phyloP scores from a whole-genome alignment of 164 flowering plant species.

The Aristolochia californica region DNA sequence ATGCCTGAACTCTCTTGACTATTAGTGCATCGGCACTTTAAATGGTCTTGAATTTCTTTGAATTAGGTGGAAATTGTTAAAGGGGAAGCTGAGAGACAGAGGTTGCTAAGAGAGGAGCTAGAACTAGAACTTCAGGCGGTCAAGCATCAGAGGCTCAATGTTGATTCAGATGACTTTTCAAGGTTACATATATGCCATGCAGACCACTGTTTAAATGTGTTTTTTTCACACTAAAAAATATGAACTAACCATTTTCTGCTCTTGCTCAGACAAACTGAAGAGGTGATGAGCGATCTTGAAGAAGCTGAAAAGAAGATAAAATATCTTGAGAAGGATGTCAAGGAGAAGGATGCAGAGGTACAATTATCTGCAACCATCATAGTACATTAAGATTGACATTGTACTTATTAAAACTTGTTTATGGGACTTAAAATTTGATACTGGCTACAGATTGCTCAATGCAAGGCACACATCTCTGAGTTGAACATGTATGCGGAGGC shows the following conservation, averaged over 20 bases:
- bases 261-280: conserved; percentile 38
- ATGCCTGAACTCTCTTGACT: background rate
- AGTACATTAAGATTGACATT: no score
- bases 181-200: conserved; percentile 28
- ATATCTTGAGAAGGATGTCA: conserved; percentile 47
- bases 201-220: background rate
- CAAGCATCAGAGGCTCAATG: conserved; percentile 44
- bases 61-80: conserved; percentile 65
- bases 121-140: conserved; percentile 71
- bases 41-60: background rate
- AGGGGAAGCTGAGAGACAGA: conserved; percentile 85
- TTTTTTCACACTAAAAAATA: background rate
- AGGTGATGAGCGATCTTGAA: conserved; percentile 43
- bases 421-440: background rate
- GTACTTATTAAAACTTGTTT: no score
- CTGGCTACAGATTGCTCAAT: conserved; percentile 47
- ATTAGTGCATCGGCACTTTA: no score
- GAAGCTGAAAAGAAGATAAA: conserved; percentile 38
- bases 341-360: conserved; percentile 70
- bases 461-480: conserved; percentile 71
- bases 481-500: conserved; percentile 94
- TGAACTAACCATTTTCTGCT: conserved; percentile 4
- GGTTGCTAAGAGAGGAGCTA: conserved; percentile 80
- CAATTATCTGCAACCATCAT: background rate
- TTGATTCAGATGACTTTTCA: conserved; percentile 25